Evolutionary conservation across 2,329 filamentous ascomycete species (phyloP), one percentile per base, ranked within the genome.

Genomic region (Penicillium sp.): DNA sequence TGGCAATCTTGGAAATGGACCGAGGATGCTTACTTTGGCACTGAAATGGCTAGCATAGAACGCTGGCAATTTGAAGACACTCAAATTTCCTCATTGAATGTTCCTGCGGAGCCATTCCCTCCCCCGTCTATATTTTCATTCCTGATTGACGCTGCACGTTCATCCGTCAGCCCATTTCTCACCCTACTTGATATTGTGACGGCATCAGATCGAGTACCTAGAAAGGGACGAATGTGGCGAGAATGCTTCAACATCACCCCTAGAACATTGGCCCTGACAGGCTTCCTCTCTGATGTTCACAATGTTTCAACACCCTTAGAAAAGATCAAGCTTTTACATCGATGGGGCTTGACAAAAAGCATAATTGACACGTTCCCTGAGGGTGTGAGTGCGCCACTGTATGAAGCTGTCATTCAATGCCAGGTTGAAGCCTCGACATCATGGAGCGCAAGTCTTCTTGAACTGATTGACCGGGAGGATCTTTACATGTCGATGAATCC

Each of bases 351-450:
- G 47, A 74, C 72, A 22, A 65, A 69, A 10, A 79, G 83, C 24
- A 78, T 93, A 49, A 82, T 98, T 16, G 90, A 96, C 61, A 92
- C 90, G 0, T 79, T 98, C 1, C 93, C 95, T 1, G 91, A 96
- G 73, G 87, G 90, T 26, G 81, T 97, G n/a, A 83, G 90, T 53
- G 85, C 88, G 2, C 89, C 90, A 0, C 79, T 98, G 14, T 88
- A 89, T 69, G 93, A 98, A 75, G 87, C 89, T 5, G 91, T 98
- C 42, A 84, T 88, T n/a, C 83, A 86, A 61, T 96, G 91, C 63
- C 93, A 96, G 71, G 84, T 87, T n/a, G 84, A 86, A 58, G 93
- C 93, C 19, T 90, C 92, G 10, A 83, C 87, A 0, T 84, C 82
- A 1, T 98, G 93, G 92, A 81, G 84, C 14, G 82, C 82, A 43